Evolutionary conservation across 2,329 filamentous ascomycete genomes (phyloP), one percentile per base, ranked within the genome.

Genomic region (Pestalotiopsis sp.): DNA sequence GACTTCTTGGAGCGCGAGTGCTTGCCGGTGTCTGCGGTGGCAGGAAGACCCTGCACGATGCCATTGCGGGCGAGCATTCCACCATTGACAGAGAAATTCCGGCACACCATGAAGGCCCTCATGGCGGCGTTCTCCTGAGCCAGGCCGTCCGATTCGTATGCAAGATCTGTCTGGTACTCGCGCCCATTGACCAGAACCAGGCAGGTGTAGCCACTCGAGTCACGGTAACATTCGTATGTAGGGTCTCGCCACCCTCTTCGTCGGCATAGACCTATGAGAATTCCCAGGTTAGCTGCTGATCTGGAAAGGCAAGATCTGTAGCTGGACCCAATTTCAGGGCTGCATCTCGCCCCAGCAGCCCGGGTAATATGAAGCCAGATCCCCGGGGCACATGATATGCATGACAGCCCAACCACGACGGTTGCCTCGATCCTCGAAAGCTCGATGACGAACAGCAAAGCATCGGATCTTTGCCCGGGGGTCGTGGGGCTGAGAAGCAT

Each of bases 51-150:
- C 80, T 91, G 89, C 71, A 91, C 89, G 71, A 91, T 90, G 58
- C 89, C 89, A 76, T 91, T 91, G 72, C 89, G 87, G 71, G 89
- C 89, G 72, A 91, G 84, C 94, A 97, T 97, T 79, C 95, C 95
- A 76, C 97, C 94, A 79, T 97, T 98, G 81, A 97, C 93, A 68
- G 94, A 97, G 83, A 98, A 98, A 86, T 97, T 97, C 72, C 94
- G 92, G 86, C 95, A 98, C 74, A 98, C 96, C 90, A 97, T 95
- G 82, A 97, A 98, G 69, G 95, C 95, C 71, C 94, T 92, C 89
- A 97, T 97, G 70, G 95, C 95, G 31, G 95, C 95, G 76, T 95
- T 96, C 81, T 98, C 95, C 78, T 94, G 93, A 61, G 95, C 95
- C 73, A 97, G 86, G 63, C 89, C 85, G 79, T 95, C 93, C 71